Conservation (phyloP, 228 moss, liverwort and hornwort genomes). For the Sphagnum fallax region DNA sequence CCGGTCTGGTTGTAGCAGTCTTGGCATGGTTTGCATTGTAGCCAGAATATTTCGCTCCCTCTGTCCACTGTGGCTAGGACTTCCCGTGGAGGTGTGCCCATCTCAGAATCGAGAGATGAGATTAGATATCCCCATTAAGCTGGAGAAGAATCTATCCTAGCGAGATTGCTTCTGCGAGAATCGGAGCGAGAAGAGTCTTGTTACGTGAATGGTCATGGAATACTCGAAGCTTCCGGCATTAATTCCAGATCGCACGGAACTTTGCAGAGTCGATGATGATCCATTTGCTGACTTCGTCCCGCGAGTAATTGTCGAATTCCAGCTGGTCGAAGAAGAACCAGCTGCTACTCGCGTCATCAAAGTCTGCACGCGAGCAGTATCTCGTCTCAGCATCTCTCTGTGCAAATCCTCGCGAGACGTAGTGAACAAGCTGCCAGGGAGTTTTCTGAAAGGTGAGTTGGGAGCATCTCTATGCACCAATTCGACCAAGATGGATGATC, state of each 20-base stretch:
- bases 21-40: conserved; percentile 20
- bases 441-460: background rate
- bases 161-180: no score
- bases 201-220: background rate
- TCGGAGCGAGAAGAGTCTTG: no score
- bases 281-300: background rate
- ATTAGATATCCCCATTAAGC: no score
- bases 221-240: background rate
- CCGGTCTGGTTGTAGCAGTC: conserved; percentile 10
- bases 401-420: background rate
- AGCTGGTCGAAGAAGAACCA: background rate
- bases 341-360: background rate
- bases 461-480: background rate
- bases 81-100: conserved; percentile 17
- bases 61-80: conserved; percentile 21
- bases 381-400: background rate
- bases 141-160: no score
- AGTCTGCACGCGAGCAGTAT: background rate
- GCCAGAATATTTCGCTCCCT: conserved; percentile 28
- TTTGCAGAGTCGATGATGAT: background rate
- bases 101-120: background rate
- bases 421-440: background rate
- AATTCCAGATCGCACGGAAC: background rate
- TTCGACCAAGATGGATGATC: background rate
- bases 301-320: background rate